These are phyloP conservation scores for Jimgerdemannia flammicorona DNA, from an alignment of 192 early-diverging fungal species.

Conservation along the genomic window DNA sequence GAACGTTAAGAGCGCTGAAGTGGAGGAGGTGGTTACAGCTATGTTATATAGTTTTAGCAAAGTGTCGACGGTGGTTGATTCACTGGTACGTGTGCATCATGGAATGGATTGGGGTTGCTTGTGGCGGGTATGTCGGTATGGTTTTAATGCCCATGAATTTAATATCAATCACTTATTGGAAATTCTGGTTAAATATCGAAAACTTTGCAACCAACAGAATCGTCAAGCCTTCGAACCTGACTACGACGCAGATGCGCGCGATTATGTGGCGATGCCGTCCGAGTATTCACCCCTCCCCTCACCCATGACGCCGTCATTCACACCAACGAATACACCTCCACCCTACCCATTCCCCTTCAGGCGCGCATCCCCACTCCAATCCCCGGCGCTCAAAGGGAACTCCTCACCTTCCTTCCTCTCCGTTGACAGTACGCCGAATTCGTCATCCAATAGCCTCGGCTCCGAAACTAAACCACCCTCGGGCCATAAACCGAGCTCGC, in stretches of 20 bases:
- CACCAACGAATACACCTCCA: slow-evolving; percentile 10
- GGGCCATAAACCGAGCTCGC: neutral
- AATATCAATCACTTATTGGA: too few relatives aligned
- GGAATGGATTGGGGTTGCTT: neutral
- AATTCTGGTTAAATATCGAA: neutral
- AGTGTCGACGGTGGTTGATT: slow-evolving; percentile 56
- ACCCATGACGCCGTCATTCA: slow-evolving; percentile 14
- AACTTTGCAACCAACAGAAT: slow-evolving; percentile 6
- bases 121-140: neutral
- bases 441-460: neutral
- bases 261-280: slow-evolving; percentile 1
- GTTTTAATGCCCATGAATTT: too few relatives aligned
- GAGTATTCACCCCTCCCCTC: slow-evolving; percentile 15
- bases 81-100: slow-evolving; percentile 38
- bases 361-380: neutral
- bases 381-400: neutral
- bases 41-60: slow-evolving; percentile 57
- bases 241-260: slow-evolving; percentile 5
- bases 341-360: slow-evolving; percentile 2
- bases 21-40: slow-evolving; percentile 55
- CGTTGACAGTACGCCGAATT: neutral
- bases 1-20: slow-evolving; percentile 41
- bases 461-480: neutral
- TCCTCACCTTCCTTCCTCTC: neutral
- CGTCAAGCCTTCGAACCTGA: slow-evolving; percentile 5